phyloP scores from a whole-genome alignment of 805 yeast species.

The Maudiozyma serrabonitensis region DNA sequence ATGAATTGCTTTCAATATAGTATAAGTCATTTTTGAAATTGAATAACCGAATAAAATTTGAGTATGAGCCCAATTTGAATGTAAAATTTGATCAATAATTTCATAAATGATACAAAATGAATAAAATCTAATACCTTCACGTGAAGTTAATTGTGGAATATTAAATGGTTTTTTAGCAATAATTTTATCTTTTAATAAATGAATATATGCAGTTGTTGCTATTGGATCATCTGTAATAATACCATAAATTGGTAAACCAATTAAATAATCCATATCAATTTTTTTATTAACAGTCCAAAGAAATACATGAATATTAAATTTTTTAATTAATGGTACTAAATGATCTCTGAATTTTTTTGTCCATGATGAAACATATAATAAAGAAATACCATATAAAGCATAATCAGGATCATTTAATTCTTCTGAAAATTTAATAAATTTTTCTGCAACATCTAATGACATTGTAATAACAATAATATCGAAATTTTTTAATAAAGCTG shows the following conservation, averaged over 20 bases:
- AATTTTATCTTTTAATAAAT: constrained; percentile 4
- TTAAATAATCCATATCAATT: constrained; percentile 20
- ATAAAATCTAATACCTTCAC: constrained; percentile 22
- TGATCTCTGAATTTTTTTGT: constrained; percentile 27
- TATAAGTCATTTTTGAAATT: constrained; percentile 13
- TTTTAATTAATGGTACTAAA: constrained; percentile 25
- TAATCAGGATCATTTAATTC: constrained; percentile 33
- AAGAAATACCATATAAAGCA: constrained; percentile 50
- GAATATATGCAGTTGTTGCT: constrained; percentile 8
- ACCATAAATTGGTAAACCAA: constrained; percentile 25
- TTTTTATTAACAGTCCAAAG: constrained; percentile 45
- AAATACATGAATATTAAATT: constrained; percentile 31
- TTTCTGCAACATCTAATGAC: constrained; percentile 27
- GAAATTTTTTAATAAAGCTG: constrained; percentile 31
- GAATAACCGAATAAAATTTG: constrained; percentile 17
- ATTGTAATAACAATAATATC: constrained; percentile 30
- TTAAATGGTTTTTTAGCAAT: not conserved
- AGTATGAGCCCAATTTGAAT: constrained; percentile 20
- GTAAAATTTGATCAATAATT: constrained; percentile 12
- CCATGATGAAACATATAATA: constrained; percentile 38
- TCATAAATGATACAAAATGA: constrained; percentile 12
- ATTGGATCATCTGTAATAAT: constrained; percentile 26
- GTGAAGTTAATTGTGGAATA: constrained; percentile 11
- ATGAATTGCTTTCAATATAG: constrained; percentile 10
- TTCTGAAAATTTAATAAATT: constrained; percentile 31